Evolutionary conservation across 768 basidiomycete genomes (phyloP), one percentile per base, ranked within the genome.

Genomic region (Tricholoma sp.): DNA sequence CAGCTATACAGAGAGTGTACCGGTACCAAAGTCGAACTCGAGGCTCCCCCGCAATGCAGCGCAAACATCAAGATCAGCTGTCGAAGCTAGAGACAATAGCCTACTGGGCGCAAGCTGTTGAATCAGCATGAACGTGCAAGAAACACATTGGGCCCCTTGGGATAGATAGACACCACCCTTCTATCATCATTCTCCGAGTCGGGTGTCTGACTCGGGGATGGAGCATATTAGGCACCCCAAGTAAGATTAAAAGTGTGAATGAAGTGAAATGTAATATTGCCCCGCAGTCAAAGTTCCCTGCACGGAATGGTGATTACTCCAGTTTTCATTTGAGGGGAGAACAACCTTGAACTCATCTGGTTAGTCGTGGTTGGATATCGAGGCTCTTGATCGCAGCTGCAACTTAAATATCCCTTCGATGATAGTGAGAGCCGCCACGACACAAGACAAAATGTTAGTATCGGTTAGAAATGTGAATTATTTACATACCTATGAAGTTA

Each of bases 311-410:
- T 46, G 41, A 43, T 21, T 21, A 19, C 41, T 12, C 45, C 3
- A 10, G 19, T 11, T 45, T 24, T 46, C 45, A 24, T 46, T 21
- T 24, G 89, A 43, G 41, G 14, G 12, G 22, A 47, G 12, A 47
- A 27, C 6, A 12, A 12, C 6, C 11, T 14, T 27, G 22, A 47
- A 47, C 22, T 27, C 14, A 47, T 47, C 46, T 47, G 46, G 2
- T 16, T 12, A 91, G 59, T 89, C 91, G 2, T 93, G 94, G 66
- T 82, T 94, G 82, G 78, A 92, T 32, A 70, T 94, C 9, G 84
- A 93, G 5, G 12, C 81, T 86, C 31, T 94, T 94, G 2, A 43
- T 43, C 18, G 41, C 5, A n/a, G 41, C 10, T 19, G n/a, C n/a
- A 14, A 5, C 18, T 18, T 19, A 19, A 43, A 19, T 6, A 39